Evolutionary conservation across 495 filamentous ascomycete species (phyloP).

Genomic region (Podospora didyma): DNA sequence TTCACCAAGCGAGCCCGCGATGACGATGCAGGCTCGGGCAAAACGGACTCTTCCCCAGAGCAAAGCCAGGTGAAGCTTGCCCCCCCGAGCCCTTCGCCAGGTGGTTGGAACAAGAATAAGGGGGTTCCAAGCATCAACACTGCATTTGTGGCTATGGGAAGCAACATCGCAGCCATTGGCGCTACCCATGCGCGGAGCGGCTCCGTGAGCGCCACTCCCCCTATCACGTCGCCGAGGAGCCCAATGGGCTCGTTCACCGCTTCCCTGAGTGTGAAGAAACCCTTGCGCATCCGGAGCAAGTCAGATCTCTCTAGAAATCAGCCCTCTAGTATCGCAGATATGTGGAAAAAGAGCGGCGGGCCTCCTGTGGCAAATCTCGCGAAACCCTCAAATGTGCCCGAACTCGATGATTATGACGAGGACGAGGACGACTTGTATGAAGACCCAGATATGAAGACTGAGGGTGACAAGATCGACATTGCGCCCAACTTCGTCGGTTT

Average conservation of each 20-base stretch:
- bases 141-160: constrained; percentile 60
- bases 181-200: constrained; percentile 50
- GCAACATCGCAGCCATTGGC: constrained; percentile 59
- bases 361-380: constrained; percentile 54
- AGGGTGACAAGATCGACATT: constrained; percentile 48
- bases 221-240: constrained; percentile 48
- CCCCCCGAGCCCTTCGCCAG: constrained; percentile 50
- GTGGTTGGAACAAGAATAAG: constrained; percentile 56
- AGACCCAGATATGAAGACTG: constrained; percentile 44
- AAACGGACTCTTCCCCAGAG: constrained; percentile 28
- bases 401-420: constrained; percentile 31
- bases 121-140: constrained; percentile 61
- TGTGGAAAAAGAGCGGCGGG: constrained; percentile 55
- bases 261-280: constrained; percentile 46
- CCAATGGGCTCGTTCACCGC: constrained; percentile 27
- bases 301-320: constrained; percentile 61
- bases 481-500: constrained; percentile 76
- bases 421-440: constrained; percentile 51
- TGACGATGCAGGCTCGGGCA: constrained; percentile 36
- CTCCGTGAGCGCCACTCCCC: constrained; percentile 51
- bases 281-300: constrained; percentile 64
- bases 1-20: constrained; percentile 43
- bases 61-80: constrained; percentile 51
- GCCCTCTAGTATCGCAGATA: constrained; percentile 37
- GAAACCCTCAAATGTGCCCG: constrained; percentile 26